Evolutionary conservation across 1,139 yeast species (phyloP).

Genomic region (Torulaspora globosa): DNA sequence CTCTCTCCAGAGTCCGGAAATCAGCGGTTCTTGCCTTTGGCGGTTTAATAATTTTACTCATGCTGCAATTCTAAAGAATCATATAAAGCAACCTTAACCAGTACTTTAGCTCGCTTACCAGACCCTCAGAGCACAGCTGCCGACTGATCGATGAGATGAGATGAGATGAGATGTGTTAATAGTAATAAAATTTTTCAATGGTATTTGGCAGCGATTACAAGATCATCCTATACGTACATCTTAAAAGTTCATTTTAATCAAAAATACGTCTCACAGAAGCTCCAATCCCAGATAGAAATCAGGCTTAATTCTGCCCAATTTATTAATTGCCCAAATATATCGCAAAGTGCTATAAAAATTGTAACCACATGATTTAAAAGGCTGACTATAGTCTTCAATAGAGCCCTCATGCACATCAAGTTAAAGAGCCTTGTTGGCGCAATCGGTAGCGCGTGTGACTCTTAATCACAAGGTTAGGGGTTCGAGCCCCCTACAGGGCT

Average conservation of each 20-base stretch:
- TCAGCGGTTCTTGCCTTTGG: slow-evolving; percentile 40
- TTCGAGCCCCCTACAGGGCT: slow-evolving; percentile 47
- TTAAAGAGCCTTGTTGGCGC: slow-evolving; percentile 42
- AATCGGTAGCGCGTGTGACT: slow-evolving; percentile 47
- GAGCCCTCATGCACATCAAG: background rate
- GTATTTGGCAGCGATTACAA: background rate
- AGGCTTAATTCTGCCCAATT: too few relatives aligned
- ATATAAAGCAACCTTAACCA: background rate
- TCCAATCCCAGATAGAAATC: too few relatives aligned
- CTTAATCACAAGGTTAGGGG: slow-evolving; percentile 46
- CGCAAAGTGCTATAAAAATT: too few relatives aligned
- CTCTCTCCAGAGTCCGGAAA: slow-evolving; percentile 87
- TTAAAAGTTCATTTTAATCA: background rate
- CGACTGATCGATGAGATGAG: slow-evolving; percentile 21
- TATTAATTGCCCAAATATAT: too few relatives aligned
- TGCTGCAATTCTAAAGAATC: slow-evolving; percentile 9
- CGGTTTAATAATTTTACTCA: slow-evolving; percentile 34
- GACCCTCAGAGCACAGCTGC: background rate
- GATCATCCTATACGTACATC: background rate
- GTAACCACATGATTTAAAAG: background rate
- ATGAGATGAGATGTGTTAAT: slow-evolving; percentile 18
- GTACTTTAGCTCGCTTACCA: background rate
- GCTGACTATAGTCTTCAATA: background rate
- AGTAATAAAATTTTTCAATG: slow-evolving; percentile 9
- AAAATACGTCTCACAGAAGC: background rate